Base-by-base conservation (phyloP, 306 rosid genomes). In the Glycine latifolia region DNA sequence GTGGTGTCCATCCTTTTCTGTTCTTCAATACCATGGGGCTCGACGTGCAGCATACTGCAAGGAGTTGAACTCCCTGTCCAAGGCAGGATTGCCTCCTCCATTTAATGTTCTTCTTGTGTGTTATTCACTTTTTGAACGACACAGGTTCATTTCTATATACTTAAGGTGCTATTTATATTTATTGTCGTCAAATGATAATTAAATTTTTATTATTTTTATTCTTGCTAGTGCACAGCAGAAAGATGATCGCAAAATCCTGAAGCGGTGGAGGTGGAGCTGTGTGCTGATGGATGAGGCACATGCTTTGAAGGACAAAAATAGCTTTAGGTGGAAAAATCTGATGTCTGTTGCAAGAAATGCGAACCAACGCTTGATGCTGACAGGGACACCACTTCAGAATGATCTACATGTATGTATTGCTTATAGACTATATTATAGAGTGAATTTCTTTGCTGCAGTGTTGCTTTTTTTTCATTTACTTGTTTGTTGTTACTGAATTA, bases 251-350 rank as follows among this genome's bases (percentile, higher is more conserved):
- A 95, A 88, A 87, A 83, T 89, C 79, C 89, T 95, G 80, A 95
- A 93, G 89, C 96, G 97, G 37, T 95, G 97, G 99, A 88, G 71
- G 60, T 95, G 98, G 97, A 95, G 99, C 84, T 91, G 97, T 86
- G 98, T 95, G 82, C 92, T 95, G 76, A 95, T 95, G 99, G 98
- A 95, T 14, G 98, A 95, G 88, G 99, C 99, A 66, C 99, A 95
- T 90, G 99, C 97, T 62, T 88, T 95, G 89, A 95, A 95, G 91
- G 97, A 95, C 84, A 95, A 86, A 87, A 91, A 81, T 82, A 95
- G 98, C 86, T 93, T 86, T 80, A 89, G 99, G 92, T 95, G 98
- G 98, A 93, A 95, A 86, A 95, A 93, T 82, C 87, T 95, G 74
- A 95, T 89, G 98, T 86, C 91, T 84, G 97, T 95, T 79, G 97